These are phyloP conservation scores for Botryobasidium botryosum DNA, from an alignment of 768 basidiomycete genomes.

Conservation along the genomic window DNA sequence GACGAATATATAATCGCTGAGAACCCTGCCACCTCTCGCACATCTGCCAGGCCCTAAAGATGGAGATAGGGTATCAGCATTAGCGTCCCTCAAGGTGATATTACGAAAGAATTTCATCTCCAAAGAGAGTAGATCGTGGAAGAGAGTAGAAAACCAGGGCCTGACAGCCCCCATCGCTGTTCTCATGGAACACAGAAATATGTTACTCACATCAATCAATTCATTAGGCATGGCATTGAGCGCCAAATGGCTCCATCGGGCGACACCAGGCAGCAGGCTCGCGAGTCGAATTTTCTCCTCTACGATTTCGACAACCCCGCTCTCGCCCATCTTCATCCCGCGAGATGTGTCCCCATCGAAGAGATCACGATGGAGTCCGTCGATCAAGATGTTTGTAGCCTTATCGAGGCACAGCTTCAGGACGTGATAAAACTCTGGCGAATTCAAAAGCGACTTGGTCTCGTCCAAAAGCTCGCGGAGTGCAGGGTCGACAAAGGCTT, in stretches of 20 bases:
- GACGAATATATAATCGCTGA: conserved; percentile 57
- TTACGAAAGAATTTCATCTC: neutral
- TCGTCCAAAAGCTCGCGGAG: conserved; percentile 54
- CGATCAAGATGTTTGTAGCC: conserved; percentile 46
- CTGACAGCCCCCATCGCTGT: conserved; percentile 52
- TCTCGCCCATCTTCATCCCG: conserved; percentile 16
- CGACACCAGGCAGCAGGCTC: conserved; percentile 61
- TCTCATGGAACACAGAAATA: conserved; percentile 56
- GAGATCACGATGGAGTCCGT: too few relatives aligned
- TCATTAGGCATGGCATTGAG: conserved; percentile 59
- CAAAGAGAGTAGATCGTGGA: neutral
- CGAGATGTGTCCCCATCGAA: conserved; percentile 55
- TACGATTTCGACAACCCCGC: conserved; percentile 13
- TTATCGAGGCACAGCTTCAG: conserved; percentile 58
- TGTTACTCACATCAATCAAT: conserved; percentile 55
- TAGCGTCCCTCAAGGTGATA: neutral
- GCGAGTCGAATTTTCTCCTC: conserved; percentile 47
- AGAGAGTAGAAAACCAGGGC: neutral
- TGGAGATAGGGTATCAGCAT: neutral
- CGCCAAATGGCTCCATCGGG: conserved; percentile 57
- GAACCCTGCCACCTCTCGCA: conserved; percentile 48
- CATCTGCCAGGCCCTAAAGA: conserved; percentile 38
- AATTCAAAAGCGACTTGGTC: conserved; percentile 42
- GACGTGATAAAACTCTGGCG: conserved; percentile 52
- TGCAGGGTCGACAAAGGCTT: conserved; percentile 14